Conservation (phyloP, 164 flowering plant species). For the Magnolia kwangsiensis region DNA sequence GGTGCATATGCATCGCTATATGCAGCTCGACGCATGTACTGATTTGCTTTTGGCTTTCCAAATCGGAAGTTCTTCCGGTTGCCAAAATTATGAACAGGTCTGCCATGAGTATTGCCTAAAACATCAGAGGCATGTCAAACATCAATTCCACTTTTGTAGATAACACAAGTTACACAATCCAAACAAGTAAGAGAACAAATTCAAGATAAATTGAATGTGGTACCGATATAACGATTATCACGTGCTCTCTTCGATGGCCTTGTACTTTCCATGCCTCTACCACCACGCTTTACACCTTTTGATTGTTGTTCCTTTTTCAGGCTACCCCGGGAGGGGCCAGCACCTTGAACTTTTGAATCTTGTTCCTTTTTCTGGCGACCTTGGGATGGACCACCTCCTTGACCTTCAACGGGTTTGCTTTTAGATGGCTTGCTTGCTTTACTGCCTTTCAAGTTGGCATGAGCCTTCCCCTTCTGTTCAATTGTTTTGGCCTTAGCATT, state of each 20-base stretch:
- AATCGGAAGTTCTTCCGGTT: constrained; percentile 16
- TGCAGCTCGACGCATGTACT: constrained; percentile 3
- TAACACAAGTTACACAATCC: neutral
- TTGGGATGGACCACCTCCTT: constrained; percentile 9
- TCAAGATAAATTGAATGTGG: neutral
- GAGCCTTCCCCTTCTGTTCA: constrained; percentile 24
- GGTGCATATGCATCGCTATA: constrained; percentile 25
- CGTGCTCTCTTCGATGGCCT: constrained; percentile 28
- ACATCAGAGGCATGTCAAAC: neutral
- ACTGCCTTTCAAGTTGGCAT: constrained; percentile 13
- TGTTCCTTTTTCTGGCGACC: constrained; percentile 22
- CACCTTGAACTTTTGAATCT: neutral
- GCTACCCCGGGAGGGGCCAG: neutral
- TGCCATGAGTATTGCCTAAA: constrained; percentile 28
- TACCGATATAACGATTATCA: constrained; percentile 16
- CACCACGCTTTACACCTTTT: constrained; percentile 22
- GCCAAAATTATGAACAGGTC: constrained; percentile 11
- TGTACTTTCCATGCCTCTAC: constrained; percentile 20
- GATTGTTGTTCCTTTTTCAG: neutral
- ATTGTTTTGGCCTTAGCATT: constrained; percentile 13
- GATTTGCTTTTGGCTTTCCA: constrained; percentile 14
- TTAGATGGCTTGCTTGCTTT: constrained; percentile 17
- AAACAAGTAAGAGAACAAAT: neutral
- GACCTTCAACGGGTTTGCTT: constrained; percentile 15
- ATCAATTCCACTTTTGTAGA: constrained; percentile 1